phyloP scores from a whole-genome alignment of 345 rosid genomes.

The Atalantia buxifolia region DNA sequence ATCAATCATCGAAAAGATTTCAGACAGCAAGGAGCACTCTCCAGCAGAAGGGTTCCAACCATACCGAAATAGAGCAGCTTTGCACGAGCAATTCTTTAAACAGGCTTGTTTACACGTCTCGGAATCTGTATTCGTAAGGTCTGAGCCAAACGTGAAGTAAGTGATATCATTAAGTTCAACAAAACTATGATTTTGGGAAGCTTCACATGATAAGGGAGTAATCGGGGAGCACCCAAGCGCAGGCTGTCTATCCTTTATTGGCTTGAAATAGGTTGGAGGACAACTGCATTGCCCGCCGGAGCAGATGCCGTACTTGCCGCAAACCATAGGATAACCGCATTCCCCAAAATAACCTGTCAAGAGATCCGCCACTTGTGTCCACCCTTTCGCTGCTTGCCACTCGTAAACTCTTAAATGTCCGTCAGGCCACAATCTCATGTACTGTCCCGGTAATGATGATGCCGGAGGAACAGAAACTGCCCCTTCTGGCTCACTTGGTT shows the following conservation, averaged over 20 bases:
- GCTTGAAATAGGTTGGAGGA: constrained; percentile 24
- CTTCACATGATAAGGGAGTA: constrained; percentile 15
- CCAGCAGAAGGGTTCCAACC: constrained; percentile 1
- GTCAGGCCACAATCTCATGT: constrained; percentile 22
- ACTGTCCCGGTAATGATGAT: neutral
- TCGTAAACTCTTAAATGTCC: constrained; percentile 28
- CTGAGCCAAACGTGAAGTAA: neutral
- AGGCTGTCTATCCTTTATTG: constrained; percentile 9
- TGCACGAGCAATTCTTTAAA: constrained; percentile 22
- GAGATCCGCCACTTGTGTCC: constrained; percentile 25
- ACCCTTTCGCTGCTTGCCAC: neutral
- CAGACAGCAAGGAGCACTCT: neutral
- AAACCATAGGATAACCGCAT: constrained; percentile 29
- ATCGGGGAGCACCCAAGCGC: constrained; percentile 25
- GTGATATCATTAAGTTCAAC: constrained; percentile 18
- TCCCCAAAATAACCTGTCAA: neutral
- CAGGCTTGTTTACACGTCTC: constrained; percentile 19
- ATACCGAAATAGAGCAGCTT: constrained; percentile 18
- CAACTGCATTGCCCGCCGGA: constrained; percentile 22
- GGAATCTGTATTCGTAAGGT: neutral
- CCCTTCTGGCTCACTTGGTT: constrained; percentile 1
- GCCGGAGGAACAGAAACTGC: neutral
- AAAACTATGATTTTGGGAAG: constrained; percentile 12
- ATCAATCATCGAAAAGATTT: constrained; percentile 6
- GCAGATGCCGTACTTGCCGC: constrained; percentile 39